Percentiles rank a stretch among this genome's conserved stretches.
Conservation (phyloP, 768 basidiomycete species). For the Suillus fuscotomentosus region DNA sequence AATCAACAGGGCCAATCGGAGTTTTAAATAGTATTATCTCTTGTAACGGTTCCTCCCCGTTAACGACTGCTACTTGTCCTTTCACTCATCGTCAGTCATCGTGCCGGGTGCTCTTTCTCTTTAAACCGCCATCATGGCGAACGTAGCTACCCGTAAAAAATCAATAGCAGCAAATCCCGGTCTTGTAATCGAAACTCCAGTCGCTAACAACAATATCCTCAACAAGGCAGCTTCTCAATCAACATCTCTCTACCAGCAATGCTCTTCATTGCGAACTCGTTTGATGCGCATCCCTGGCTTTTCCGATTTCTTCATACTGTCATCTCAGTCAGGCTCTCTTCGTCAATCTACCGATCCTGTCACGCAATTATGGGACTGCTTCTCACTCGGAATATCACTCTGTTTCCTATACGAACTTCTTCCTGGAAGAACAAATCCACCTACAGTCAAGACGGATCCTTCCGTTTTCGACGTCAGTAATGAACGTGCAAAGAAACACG, state of each 20-base stretch:
- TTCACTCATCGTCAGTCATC: neutral
- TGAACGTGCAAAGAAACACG: conserved; percentile 86
- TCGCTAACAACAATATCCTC: conserved; percentile 82
- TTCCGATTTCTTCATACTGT: conserved; percentile 62
- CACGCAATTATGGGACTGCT: conserved; percentile 90
- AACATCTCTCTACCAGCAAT: conserved; percentile 91
- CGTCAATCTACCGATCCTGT: conserved; percentile 90
- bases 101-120: conserved; percentile 9
- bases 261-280: conserved; percentile 71
- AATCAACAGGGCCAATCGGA: conserved; percentile 29
- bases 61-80: conserved; percentile 6
- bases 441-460: conserved; percentile 61
- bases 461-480: conserved; percentile 64
- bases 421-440: conserved; percentile 34
- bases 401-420: conserved; percentile 97
- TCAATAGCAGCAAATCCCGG: conserved; percentile 65
- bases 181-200: conserved; percentile 70
- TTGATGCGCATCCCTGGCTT: conserved; percentile 81
- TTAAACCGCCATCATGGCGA: conserved; percentile 39
- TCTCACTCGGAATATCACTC: conserved; percentile 89
- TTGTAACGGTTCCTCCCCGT: conserved; percentile 7
- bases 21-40: conserved; percentile 32
- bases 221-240: conserved; percentile 88
- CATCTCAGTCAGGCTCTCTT: conserved; percentile 51
- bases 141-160: conserved; percentile 72